A percentile compares a stretch with the other conserved stretches of the same genome.
Conservation (phyloP, 257 asterid species). For the Capsicum pubescens region DNA sequence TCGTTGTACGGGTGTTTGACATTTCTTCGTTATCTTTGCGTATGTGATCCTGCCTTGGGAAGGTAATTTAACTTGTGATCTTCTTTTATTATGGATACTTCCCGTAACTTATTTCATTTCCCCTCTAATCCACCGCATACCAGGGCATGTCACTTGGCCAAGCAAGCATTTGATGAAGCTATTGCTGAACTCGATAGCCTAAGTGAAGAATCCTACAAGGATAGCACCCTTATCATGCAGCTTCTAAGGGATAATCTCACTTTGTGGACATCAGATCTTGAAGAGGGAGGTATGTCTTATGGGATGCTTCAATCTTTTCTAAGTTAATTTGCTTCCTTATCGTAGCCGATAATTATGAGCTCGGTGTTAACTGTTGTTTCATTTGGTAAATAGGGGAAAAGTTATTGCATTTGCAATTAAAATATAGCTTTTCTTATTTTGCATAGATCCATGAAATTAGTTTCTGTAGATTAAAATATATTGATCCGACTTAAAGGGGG, state of each 20-base stretch:
- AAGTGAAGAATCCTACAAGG: constrained; percentile 74
- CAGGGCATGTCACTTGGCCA: constrained; percentile 86
- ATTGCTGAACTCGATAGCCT: constrained; percentile 79
- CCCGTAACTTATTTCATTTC: neutral
- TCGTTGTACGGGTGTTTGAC: neutral
- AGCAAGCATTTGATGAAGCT: constrained; percentile 68
- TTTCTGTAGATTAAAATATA: neutral
- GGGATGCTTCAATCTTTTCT: neutral
- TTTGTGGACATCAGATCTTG: constrained; percentile 75
- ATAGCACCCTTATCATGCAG: constrained; percentile 85
- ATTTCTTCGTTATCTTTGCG: constrained; percentile 2
- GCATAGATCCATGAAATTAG: neutral
- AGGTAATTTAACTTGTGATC: neutral
- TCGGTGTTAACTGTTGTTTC: neutral
- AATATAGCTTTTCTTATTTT: neutral
- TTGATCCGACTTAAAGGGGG: neutral
- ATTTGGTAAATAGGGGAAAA: constrained; percentile 16
- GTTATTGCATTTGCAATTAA: neutral
- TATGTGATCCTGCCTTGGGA: neutral
- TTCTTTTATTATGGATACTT: neutral
- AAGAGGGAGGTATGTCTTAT: constrained; percentile 57
- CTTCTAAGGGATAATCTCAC: constrained; percentile 77
- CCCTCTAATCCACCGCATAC: constrained; percentile 23
- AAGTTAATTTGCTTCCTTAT: neutral
- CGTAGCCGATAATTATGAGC: neutral